Base-by-base conservation (phyloP, 495 filamentous ascomycete species). In the Podospora tetraspora region DNA sequence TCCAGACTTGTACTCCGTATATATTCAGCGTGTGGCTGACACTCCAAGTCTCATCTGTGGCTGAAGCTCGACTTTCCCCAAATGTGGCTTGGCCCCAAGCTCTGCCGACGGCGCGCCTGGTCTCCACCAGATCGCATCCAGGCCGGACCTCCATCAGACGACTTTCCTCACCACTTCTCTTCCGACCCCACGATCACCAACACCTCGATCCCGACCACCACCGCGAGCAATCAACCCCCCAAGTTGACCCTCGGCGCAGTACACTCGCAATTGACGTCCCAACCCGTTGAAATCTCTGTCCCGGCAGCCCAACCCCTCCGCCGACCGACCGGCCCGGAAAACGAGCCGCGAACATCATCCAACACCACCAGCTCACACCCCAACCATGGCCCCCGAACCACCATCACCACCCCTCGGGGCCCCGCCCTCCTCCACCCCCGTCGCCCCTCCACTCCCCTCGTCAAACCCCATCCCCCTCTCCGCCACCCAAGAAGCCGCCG, bases 381-480 rank as follows among this genome's bases (percentile, higher is more conserved):
- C n/a, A 19, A 19, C 43, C 43, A 52, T 52, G 43, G 43, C 43
- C 5, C 43, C 43, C 11, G 62, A 56, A 34, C 21, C 62, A 43
- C 21, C 32, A 43, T 22, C n/a, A 32, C n/a, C 61, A 3, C 11
- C 62, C 30, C 19, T 24, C 11, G 21, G 27, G 25, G 62, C 22
- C 25, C 19, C 24, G 12, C 57, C 22, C 7, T 22, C 25, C 29
- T 22, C 65, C 3, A 13, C 32, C 4, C 11, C 32, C 32, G 11
- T 13, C 32, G 32, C 89, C 75, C 84, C 87, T 4, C 86, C 88
- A 0, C 86, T 87, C 71, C 43, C 43, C 43, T 52, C 43, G 1
- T 6, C 43, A 9, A 97, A 96, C 76, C 95, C 95, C 2, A 81
- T 97, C 60, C 95, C 96, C n/a, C 86, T 99, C 61, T 96, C 94